A percentile compares a stretch with the other conserved stretches of the same genome.
These are phyloP conservation scores for Myochromella boudieri DNA, from an alignment of 768 basidiomycete species.

Conservation along the genomic window DNA sequence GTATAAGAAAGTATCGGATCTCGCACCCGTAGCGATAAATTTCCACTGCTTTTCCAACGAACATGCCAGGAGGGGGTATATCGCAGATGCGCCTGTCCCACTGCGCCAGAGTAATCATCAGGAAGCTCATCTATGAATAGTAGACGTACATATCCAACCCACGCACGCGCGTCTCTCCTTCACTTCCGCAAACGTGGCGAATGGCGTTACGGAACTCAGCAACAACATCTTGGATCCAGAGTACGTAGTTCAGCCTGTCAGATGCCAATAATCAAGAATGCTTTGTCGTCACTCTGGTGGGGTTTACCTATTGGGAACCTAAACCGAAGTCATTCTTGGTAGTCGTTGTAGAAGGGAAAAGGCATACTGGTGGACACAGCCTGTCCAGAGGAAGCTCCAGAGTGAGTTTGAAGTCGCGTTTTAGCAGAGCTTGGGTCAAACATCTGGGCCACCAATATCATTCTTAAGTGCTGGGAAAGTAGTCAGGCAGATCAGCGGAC, in stretches of 20 bases:
- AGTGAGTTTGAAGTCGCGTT: slow-evolving; percentile 68
- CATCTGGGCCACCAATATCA: slow-evolving; percentile 42
- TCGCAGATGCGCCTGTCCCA: slow-evolving; percentile 88
- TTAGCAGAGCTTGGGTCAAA: slow-evolving; percentile 77
- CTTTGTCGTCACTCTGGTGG: no score
- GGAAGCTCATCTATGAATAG: not conserved
- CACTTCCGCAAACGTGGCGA: slow-evolving; percentile 2
- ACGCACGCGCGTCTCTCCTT: slow-evolving; percentile 24
- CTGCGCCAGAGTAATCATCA: slow-evolving; percentile 28
- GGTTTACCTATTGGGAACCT: slow-evolving; percentile 83
- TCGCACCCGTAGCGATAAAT: slow-evolving; percentile 69
- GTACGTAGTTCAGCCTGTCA: slow-evolving; percentile 78
- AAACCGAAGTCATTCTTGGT: not conserved
- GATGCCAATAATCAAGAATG: not conserved
- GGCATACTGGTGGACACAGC: slow-evolving; percentile 80
- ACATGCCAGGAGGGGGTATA: slow-evolving; percentile 82
- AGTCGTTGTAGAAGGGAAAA: slow-evolving; percentile 1
- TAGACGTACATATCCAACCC: slow-evolving; percentile 73
- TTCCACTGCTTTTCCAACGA: slow-evolving; percentile 50
- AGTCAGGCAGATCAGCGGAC: not conserved
- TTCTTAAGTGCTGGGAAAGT: not conserved
- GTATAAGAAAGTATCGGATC: no score
- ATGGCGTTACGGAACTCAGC: slow-evolving; percentile 24
- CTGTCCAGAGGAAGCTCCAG: slow-evolving; percentile 67
- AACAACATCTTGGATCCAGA: slow-evolving; percentile 80